phyloP scores from a whole-genome alignment of 2,329 filamentous ascomycete species.

The Aspergillus piperis region DNA sequence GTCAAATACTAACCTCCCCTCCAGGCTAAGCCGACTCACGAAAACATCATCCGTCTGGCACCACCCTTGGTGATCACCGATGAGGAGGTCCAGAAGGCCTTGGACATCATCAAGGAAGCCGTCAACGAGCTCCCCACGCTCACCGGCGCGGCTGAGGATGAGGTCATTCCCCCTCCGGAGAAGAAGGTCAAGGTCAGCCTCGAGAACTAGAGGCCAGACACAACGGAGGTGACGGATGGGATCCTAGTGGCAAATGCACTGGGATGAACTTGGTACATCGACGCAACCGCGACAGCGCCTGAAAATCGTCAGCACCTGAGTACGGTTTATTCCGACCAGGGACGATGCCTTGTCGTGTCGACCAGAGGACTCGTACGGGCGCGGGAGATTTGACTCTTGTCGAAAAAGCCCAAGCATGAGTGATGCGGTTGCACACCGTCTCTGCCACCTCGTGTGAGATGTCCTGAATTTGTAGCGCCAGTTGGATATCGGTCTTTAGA shows the following conservation, averaged over 20 bases:
- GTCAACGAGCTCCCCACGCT: conserved; percentile 75
- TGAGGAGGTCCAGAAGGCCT: conserved; percentile 74
- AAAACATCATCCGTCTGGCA: conserved; percentile 98
- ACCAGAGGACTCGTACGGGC: background rate
- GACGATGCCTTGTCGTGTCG: background rate
- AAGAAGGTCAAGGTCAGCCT: conserved; percentile 63
- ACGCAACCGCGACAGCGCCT: background rate
- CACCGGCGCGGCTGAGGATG: conserved; percentile 57
- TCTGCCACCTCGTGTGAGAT: background rate
- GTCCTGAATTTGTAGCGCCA: background rate
- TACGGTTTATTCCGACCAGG: background rate
- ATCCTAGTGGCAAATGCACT: background rate
- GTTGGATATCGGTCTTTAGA: background rate
- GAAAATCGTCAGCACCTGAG: conserved; percentile 1
- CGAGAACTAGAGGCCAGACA: conserved; percentile 50
- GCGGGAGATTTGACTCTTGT: background rate
- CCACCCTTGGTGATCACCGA: conserved; percentile 94
- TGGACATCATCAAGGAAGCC: conserved; percentile 78
- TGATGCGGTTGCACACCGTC: background rate
- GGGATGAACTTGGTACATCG: background rate
- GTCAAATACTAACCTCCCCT: background rate
- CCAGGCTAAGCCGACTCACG: conserved; percentile 95
- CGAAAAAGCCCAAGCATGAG: background rate
- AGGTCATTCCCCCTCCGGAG: conserved; percentile 60
- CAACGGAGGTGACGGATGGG: background rate